Base-by-base conservation (phyloP, 371 early-diverging fungal genomes). In the Rhizopus sp. region DNA sequence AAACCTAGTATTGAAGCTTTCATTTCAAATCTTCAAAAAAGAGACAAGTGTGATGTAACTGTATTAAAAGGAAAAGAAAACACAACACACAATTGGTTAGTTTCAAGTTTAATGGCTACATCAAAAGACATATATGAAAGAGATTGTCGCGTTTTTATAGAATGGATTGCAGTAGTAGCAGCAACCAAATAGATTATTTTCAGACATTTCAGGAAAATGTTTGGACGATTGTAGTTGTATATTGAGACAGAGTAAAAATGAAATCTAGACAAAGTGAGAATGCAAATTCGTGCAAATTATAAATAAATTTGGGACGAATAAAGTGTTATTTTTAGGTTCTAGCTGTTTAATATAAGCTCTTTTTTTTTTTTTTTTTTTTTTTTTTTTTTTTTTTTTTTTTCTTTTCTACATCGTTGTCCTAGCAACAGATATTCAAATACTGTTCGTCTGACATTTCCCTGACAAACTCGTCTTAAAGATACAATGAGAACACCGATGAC, bases 51-150 rank as follows among this genome's bases (percentile, higher is more conserved):
- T 46, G 5, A 48, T 23, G 31, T 53, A 13, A 59, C 53, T 6
- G 40, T 53, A 13, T 23, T 59, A 13, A 40, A 53, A 40, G 60
- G 60, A 5, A 7, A 31, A 13, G 29, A 30, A 4, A 30, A 38
- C 17, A 39, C 42, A 17, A 37, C 46, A 7, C 60, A 59, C 41
- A 47, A 17, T 17, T 59, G 60, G 60, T 33, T 52, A 17, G 39
- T 59, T 2, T 47, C 31, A 34, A 46, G 38, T 8, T 7, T 53
- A 7, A 40, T 59, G 60, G 31, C 60, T 32, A 34, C 46, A 5
- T 42, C 53, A 29, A 16, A 31, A 47, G 39, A 39, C 5, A 45
- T 45, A 10, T 59, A 46, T 33, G 53, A 59, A 16, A 39, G 32
- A 13, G 60, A 52, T 40, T 40, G 37, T 16, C 37, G 48, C n/a